Evolutionary conservation across 306 rosid genomes (phyloP).

Genomic region (Astragalus glycyphyllos): DNA sequence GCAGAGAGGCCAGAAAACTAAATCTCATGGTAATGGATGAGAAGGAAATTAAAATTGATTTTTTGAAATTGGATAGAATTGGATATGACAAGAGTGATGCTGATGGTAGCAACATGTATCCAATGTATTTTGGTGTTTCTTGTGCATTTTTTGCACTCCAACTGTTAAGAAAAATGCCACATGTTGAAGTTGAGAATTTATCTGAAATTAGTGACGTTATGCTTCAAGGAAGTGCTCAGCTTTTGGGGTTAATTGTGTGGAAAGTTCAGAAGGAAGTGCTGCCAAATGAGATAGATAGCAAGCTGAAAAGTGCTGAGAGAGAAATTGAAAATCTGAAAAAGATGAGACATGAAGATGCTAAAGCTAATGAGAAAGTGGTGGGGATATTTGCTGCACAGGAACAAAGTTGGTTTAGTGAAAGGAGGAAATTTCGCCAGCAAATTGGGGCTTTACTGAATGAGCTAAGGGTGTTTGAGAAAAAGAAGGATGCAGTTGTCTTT

Average conservation of each 20-base stretch:
- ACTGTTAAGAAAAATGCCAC: conserved; percentile 56
- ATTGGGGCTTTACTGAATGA: conserved; percentile 71
- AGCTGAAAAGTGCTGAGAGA: conserved; percentile 63
- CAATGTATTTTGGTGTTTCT: conserved; percentile 83
- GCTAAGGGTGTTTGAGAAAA: conserved; percentile 67
- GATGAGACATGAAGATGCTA: conserved; percentile 87
- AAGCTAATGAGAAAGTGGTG: conserved; percentile 94
- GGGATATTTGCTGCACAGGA: conserved; percentile 90
- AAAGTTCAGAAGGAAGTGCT: conserved; percentile 64
- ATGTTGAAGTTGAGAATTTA: conserved; percentile 61
- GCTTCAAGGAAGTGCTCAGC: conserved; percentile 87
- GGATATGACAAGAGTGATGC: conserved; percentile 49
- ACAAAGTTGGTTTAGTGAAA: conserved; percentile 82
- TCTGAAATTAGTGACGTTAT: conserved; percentile 63
- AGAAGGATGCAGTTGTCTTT: conserved; percentile 49
- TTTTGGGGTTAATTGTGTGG: conserved; percentile 85
- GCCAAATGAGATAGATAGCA: conserved; percentile 41
- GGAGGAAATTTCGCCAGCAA: conserved; percentile 73
- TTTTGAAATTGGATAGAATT: conserved; percentile 30
- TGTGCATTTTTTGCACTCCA: conserved; percentile 85
- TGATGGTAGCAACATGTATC: conserved; percentile 55
- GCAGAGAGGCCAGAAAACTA: conserved; percentile 42
- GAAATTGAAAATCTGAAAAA: conserved; percentile 73
- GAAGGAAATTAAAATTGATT: conserved; percentile 45
- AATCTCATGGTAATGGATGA: conserved; percentile 65